phyloP scores from a whole-genome alignment of 2,329 filamentous ascomycete species.

The Fusarium xylarioides region DNA sequence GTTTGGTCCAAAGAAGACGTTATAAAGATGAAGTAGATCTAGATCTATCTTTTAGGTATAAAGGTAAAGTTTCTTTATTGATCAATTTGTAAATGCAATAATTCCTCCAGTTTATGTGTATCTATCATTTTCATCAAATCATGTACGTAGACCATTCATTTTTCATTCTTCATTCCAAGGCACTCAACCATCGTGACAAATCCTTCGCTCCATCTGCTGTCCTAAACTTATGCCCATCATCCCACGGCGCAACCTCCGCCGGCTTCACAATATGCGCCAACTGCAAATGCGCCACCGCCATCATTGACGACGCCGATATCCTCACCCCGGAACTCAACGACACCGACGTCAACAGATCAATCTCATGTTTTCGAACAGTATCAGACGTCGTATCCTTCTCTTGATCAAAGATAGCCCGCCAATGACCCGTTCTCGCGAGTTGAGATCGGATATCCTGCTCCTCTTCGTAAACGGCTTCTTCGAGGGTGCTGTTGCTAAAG shows the following conservation, averaged over 20 bases:
- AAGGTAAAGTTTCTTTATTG: too few species aligned
- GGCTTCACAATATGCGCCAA: constrained; percentile 9
- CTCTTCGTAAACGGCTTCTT: constrained; percentile 5
- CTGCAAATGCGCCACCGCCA: constrained; percentile 12
- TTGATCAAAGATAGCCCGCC: constrained; percentile 9
- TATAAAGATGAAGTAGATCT: neutral
- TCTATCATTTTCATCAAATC: neutral
- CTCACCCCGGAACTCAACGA: constrained; percentile 12
- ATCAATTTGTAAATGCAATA: neutral
- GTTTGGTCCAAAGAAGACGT: neutral
- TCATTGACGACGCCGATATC: neutral
- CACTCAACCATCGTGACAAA: constrained; percentile 16
- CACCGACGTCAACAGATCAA: constrained; percentile 9
- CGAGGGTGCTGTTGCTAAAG: neutral
- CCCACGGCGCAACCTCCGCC: constrained; percentile 13
- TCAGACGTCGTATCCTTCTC: neutral
- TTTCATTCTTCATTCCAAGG: neutral
- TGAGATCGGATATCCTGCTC: constrained; percentile 4
- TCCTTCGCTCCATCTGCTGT: constrained; percentile 6
- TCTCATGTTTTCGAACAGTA: constrained; percentile 5
- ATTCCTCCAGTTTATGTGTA: neutral
- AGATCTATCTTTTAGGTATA: neutral
- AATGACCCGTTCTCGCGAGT: neutral
- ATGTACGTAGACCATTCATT: neutral
- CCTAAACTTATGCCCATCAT: constrained; percentile 15